phyloP scores from a whole-genome alignment of 495 filamentous ascomycete genomes.

The Cudoniella acicularis region DNA sequence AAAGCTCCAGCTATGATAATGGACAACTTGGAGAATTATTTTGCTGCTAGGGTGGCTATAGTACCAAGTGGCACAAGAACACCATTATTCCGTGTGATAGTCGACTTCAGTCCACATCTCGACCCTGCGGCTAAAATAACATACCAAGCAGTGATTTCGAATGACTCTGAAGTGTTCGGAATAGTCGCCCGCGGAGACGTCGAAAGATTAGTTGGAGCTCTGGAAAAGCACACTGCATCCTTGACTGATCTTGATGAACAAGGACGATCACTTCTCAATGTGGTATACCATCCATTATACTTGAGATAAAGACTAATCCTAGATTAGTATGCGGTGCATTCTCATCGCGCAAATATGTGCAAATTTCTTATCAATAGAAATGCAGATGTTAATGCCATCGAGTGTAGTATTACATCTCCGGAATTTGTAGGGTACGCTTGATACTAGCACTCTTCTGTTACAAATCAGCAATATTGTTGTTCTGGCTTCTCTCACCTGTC shows the following conservation, averaged over 20 bases:
- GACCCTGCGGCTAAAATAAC: slow-evolving; percentile 6
- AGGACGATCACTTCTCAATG: slow-evolving; percentile 11
- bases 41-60: slow-evolving; percentile 5
- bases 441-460: background rate
- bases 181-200: slow-evolving; percentile 3
- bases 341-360: slow-evolving; percentile 1
- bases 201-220: background rate
- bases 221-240: slow-evolving; percentile 4
- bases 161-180: slow-evolving; percentile 5
- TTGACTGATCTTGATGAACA: slow-evolving; percentile 12
- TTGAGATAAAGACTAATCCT: slow-evolving; percentile 1
- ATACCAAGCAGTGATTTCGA: slow-evolving; percentile 5
- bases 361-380: slow-evolving; percentile 5
- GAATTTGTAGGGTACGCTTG: slow-evolving; percentile 5
- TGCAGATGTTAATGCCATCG: slow-evolving; percentile 8
- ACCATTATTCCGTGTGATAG: slow-evolving; percentile 1
- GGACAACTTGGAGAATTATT: background rate
- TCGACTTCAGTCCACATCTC: slow-evolving; percentile 7
- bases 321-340: slow-evolving; percentile 7
- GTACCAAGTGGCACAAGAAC: background rate
- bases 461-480: background rate
- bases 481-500: background rate
- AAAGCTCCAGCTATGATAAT: background rate
- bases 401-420: background rate
- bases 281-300: background rate